phyloP scores from a whole-genome alignment of 2,329 filamentous ascomycete genomes.

The Fusarium floridanum region DNA sequence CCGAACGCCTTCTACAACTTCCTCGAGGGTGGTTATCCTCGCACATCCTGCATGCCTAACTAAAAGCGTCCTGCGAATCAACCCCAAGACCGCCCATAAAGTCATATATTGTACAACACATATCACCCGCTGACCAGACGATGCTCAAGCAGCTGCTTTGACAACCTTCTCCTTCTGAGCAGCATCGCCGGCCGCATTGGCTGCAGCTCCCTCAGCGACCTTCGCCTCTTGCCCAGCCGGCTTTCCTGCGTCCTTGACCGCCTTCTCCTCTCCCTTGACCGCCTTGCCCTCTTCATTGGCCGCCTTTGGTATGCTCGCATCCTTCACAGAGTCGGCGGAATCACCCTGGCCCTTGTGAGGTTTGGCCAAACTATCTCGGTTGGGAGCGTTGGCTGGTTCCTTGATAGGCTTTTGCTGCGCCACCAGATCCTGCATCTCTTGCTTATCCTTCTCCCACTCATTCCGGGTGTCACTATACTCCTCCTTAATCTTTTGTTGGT shows the following conservation, averaged over 20 bases:
- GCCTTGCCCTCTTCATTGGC: constrained; percentile 4
- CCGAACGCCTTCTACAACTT: constrained; percentile 43
- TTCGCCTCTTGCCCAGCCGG: constrained; percentile 22
- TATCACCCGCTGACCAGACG: neutral
- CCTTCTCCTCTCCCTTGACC: constrained; percentile 20
- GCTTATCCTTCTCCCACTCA: constrained; percentile 94
- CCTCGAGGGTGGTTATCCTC: constrained; percentile 8
- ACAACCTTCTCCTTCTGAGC: constrained; percentile 23
- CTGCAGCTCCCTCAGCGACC: constrained; percentile 18
- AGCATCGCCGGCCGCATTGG: constrained; percentile 18
- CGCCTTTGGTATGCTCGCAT: constrained; percentile 14
- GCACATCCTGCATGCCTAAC: constrained; percentile 11
- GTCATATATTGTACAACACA: constrained; percentile 40
- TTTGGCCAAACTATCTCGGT: constrained; percentile 28
- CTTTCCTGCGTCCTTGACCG: constrained; percentile 13
- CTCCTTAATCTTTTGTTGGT: constrained; percentile 79
- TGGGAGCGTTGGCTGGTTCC: constrained; percentile 31
- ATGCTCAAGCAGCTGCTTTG: constrained; percentile 30
- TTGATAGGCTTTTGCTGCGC: constrained; percentile 36
- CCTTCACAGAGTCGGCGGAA: constrained; percentile 19
- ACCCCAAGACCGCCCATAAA: constrained; percentile 12
- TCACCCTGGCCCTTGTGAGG: constrained; percentile 28
- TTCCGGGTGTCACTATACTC: constrained; percentile 80
- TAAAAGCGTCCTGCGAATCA: constrained; percentile 3
- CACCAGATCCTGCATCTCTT: constrained; percentile 76